Evolutionary conservation across 1,284 basidiomycete genomes (phyloP), one percentile per base, ranked within the genome.

Genomic region (Polyporus tsugae): DNA sequence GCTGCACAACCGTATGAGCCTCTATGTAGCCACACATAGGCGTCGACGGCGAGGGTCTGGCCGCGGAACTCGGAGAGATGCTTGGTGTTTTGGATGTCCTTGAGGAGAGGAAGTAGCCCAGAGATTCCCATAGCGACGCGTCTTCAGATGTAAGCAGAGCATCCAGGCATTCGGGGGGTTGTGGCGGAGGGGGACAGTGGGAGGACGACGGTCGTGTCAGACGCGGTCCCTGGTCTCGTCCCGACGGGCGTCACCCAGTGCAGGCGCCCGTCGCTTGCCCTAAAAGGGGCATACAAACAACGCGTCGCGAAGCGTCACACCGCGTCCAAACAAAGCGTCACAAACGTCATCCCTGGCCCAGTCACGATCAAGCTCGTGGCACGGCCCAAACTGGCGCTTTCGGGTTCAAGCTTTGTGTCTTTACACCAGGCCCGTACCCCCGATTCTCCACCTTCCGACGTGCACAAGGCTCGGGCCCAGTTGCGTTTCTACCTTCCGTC

Each of bases 1-100:
- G 93, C 89, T 53, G 98, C 95, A 81, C 98, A 99, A 0, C 93
- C 87, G 78, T 95, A 97, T 1, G 95, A 90, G 13, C 96, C 98
- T 74, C 92, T 91, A 80, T 99, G 98, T n/a, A 99, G 86, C 97
- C 97, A 99, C 60, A 97, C 97, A 81, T 99, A 98, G 57, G 90
- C 94, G 83, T 97, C 93, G 58, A 95, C 88, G 2, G 92, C 95
- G 46, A 96, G 80, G 1, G 90, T 94, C 78, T 96, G 90, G 10
- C 94, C 95, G 62, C 86, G 81, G 78, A 93, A 96, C 64, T 96
- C 92, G 10, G 90, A 91, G 68, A 98, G 86, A 76, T 95, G 91
- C 67, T 86, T 88, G 66, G 88, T 87, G 66, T 87, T 87, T 77
- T 96, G 94, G 42, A 97, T 95, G 66, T 96, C 91, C 84, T 97